These are phyloP conservation scores for Hymenoscyphus fraxineus DNA, from an alignment of 2,329 filamentous ascomycete species.

Conservation along the genomic window DNA sequence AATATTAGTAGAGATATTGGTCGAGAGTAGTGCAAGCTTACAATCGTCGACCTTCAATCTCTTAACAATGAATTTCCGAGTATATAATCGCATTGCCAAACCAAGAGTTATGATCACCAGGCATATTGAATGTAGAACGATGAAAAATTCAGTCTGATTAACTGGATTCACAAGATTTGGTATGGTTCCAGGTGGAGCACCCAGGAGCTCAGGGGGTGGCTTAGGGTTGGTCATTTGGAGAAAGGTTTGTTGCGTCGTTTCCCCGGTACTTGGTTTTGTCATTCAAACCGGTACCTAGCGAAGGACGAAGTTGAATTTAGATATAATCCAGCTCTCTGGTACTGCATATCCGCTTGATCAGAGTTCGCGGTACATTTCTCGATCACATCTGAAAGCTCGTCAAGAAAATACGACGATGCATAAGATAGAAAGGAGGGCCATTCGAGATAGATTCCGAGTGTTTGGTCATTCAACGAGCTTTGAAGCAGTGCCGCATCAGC, in stretches of 20 bases:
- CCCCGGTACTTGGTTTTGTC: neutral
- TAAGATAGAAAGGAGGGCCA: neutral
- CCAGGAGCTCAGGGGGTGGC: neutral
- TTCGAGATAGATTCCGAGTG: neutral
- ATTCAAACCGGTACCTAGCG: neutral
- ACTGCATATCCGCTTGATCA: neutral
- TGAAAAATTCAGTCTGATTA: neutral
- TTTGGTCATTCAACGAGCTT: neutral
- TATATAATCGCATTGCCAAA: constrained; percentile 3
- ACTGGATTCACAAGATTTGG: neutral
- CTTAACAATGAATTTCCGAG: constrained; percentile 4
- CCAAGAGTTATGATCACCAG: neutral
- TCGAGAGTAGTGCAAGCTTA: neutral
- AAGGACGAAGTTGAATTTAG: neutral
- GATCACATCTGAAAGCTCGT: neutral
- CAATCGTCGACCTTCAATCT: neutral
- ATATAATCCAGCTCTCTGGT: neutral
- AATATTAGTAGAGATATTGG: neutral
- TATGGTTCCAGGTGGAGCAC: constrained; percentile 1
- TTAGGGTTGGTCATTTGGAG: neutral
- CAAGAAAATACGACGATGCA: neutral
- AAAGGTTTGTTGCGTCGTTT: neutral
- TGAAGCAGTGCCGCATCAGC: neutral
- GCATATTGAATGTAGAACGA: constrained; percentile 1
- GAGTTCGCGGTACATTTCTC: neutral